Conservation (phyloP, 495 filamentous ascomycete genomes). For the Hypomontagnella submonticulosa region DNA sequence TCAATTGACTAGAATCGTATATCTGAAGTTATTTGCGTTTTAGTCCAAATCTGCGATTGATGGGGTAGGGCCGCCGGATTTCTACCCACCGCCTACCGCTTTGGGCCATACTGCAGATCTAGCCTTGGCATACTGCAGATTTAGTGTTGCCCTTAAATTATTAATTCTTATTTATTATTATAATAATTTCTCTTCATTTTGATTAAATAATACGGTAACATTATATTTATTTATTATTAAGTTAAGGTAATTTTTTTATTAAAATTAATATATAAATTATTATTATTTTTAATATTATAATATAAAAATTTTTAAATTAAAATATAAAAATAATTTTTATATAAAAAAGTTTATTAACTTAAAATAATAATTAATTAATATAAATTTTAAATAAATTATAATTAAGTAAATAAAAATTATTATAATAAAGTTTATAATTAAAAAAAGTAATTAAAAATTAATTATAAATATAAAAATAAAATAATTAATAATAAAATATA, state of each 20-base stretch:
- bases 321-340: constrained; percentile 5
- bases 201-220: too few relatives aligned
- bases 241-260: neutral
- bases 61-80: too few relatives aligned
- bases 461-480: neutral
- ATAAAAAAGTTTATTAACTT: neutral
- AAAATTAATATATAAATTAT: neutral
- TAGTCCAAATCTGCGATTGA: too few relatives aligned
- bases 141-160: too few relatives aligned
- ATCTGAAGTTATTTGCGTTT: too few relatives aligned
- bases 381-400: constrained; percentile 2
- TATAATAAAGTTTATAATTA: neutral
- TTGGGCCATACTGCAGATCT: too few relatives aligned
- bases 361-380: neutral
- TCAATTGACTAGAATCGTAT: too few relatives aligned
- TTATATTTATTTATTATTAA: too few relatives aligned
- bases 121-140: too few relatives aligned
- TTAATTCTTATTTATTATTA: too few relatives aligned
- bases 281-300: neutral
- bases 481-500: neutral
- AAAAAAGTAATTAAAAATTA: neutral
- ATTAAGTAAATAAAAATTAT: neutral
- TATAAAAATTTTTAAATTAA: constrained; percentile 8
- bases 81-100: too few relatives aligned
- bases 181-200: too few relatives aligned